A percentile compares a stretch with the other conserved stretches of the same genome.
Conservation (phyloP, 2,329 filamentous ascomycete species). For the Cladosporium sp. region DNA sequence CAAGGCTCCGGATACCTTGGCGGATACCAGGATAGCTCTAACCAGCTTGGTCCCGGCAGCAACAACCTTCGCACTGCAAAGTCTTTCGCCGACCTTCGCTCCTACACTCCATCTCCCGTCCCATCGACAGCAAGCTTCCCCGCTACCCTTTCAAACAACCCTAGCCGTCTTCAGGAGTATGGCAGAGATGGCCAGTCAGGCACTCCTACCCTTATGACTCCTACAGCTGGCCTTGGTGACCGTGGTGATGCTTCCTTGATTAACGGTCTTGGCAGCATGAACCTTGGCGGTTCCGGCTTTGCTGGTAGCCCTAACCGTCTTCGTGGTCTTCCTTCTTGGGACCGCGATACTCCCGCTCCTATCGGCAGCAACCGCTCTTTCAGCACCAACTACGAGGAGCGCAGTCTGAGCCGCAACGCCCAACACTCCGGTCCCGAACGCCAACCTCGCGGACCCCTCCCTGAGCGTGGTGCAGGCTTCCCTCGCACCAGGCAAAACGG, state of each 20-base stretch:
- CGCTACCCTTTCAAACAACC: conserved; percentile 60
- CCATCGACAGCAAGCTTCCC: conserved; percentile 86
- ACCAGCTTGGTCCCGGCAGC: conserved; percentile 62
- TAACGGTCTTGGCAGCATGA: conserved; percentile 60
- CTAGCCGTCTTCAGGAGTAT: conserved; percentile 59
- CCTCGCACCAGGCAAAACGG: conserved; percentile 54
- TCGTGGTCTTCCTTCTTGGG: conserved; percentile 59
- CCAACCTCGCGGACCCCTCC: conserved; percentile 58
- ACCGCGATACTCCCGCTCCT: conserved; percentile 53
- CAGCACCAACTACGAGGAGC: conserved; percentile 55
- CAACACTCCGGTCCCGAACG: conserved; percentile 48
- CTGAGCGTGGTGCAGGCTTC: conserved; percentile 58
- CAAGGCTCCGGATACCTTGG: conserved; percentile 79
- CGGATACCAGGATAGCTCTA: conserved; percentile 67
- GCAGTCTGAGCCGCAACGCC: conserved; percentile 45
- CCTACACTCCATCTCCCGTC: conserved; percentile 90
- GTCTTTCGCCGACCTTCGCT: conserved; percentile 92
- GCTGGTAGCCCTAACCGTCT: conserved; percentile 55
- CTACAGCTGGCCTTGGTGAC: conserved; percentile 39
- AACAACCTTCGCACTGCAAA: conserved; percentile 82
- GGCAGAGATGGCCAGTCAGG: conserved; percentile 55
- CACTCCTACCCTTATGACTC: conserved; percentile 61
- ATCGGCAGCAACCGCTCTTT: conserved; percentile 63
- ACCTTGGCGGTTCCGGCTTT: conserved; percentile 47
- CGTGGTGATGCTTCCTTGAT: conserved; percentile 43